Evolutionary conservation across 495 filamentous ascomycete species (phyloP), one percentile per base, ranked within the genome.

Genomic region (Coniosporium apollinis): DNA sequence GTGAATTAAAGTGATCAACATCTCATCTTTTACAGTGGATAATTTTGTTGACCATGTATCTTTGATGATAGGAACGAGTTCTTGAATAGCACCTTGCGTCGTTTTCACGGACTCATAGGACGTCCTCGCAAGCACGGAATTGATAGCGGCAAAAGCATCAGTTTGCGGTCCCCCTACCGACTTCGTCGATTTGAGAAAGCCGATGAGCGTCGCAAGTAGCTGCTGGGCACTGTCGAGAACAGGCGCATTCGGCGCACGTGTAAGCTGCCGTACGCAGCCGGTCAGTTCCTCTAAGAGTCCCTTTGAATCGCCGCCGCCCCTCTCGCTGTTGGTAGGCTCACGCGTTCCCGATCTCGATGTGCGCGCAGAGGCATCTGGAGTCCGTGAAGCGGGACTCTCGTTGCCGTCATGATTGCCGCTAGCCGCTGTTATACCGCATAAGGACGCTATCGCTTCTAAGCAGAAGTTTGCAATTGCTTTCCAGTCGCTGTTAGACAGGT

Each of bases 41-140:
- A 71, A 57, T 32, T 83, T 78, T 22, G 69, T 67, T 33, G 67
- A 58, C 89, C 89, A 94, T 44, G 81, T 64, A 14, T 69, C 61
- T 19, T 65, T 70, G 30, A 94, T 69, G 22, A 83, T 50, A 3
- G 82, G 82, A 15, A 93, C 48, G 30, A 87, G 45, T 13, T 70
- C 63, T 22, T 62, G 50, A 30, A 76, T 54, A 18, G 73, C 56
- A 22, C 57, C 61, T 40, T 66, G 64, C 9, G 72, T 67, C 18
- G 91, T 58, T 10, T 65, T 51, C 13, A 73, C 63, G 37, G 79
- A 66, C 47, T 91, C 79, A 22, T 73, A 70, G 25, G 81, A 59
- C 2, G 72, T 69, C 43, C 60, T 69, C 20, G 58, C 58, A 28
- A 89, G 51, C 22, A 94, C 56, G 43, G 61, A 58, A 59, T 89